Evolutionary conservation across 1,284 basidiomycete genomes (phyloP).

Genomic region (Macrocybe sp.): DNA sequence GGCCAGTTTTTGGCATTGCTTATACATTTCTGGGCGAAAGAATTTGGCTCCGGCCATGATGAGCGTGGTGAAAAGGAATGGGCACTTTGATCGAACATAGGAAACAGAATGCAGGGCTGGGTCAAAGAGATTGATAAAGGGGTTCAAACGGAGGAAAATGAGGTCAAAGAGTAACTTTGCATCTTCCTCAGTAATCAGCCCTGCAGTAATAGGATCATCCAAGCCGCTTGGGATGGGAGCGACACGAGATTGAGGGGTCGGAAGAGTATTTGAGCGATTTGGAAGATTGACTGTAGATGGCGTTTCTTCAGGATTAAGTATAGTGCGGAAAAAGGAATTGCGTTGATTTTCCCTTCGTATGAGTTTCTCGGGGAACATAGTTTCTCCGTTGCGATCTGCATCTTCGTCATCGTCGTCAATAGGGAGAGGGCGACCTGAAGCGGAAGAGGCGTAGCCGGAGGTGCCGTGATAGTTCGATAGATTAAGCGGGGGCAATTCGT

Average conservation of each 20-base stretch:
- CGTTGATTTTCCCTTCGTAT: constrained; percentile 65
- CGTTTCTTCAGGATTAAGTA: constrained; percentile 66
- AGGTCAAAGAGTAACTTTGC: constrained; percentile 68
- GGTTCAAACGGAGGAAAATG: constrained; percentile 75
- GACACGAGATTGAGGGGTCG: constrained; percentile 27
- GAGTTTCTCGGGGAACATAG: constrained; percentile 66
- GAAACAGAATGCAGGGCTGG: constrained; percentile 66
- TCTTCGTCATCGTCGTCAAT: constrained; percentile 62
- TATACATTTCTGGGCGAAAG: constrained; percentile 67
- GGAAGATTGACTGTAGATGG: constrained; percentile 28
- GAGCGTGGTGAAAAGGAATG: constrained; percentile 77
- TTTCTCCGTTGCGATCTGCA: constrained; percentile 51
- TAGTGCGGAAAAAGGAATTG: constrained; percentile 74
- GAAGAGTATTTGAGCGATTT: constrained; percentile 29
- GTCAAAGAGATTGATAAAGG: constrained; percentile 83
- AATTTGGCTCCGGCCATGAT: constrained; percentile 84
- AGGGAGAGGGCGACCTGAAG: constrained; percentile 36
- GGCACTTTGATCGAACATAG: constrained; percentile 71
- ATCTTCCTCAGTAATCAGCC: constrained; percentile 61
- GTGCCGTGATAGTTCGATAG: constrained; percentile 30
- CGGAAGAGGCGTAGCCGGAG: constrained; percentile 31
- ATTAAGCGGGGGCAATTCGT: constrained; percentile 44
- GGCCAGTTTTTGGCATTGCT: constrained; percentile 60
- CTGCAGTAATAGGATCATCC: constrained; percentile 64
- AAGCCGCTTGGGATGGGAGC: constrained; percentile 31